Conservation (phyloP, 2,329 filamentous ascomycete species). For the Paraphoma chrysanthemicola region DNA sequence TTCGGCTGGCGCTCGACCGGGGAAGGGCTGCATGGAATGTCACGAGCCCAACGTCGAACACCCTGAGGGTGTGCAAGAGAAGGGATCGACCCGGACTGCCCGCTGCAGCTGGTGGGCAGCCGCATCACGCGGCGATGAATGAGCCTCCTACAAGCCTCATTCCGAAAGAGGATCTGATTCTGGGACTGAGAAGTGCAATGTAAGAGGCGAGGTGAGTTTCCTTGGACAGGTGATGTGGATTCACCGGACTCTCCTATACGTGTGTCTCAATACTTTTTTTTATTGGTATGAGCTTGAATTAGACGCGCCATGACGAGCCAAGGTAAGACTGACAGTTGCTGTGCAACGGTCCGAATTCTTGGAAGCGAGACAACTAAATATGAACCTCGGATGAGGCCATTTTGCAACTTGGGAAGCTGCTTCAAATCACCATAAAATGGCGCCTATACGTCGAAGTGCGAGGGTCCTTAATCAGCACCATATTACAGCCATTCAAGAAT, state of each 20-base stretch:
- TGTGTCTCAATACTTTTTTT: neutral
- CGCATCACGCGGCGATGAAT: neutral
- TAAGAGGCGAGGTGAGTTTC: neutral
- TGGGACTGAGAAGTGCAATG: neutral
- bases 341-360: constrained; percentile 6
- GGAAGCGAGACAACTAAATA: neutral
- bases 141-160: constrained; percentile 3
- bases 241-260: neutral
- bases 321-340: constrained; percentile 2
- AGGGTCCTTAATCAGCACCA: too few relatives aligned
- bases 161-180: neutral
- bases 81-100: constrained; percentile 1
- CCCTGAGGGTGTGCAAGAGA: constrained; percentile 14
- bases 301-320: constrained; percentile 1
- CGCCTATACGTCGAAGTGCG: too few relatives aligned
- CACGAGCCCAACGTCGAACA: constrained; percentile 25
- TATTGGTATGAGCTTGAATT: constrained; percentile 3
- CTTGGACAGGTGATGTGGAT: neutral
- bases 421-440: neutral
- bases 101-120: constrained; percentile 11
- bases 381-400: too few relatives aligned
- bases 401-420: too few relatives aligned
- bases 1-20: constrained; percentile 1
- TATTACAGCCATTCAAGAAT: too few relatives aligned
- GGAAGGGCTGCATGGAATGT: constrained; percentile 30